Conservation (phyloP, 2,329 filamentous ascomycete genomes). For the Lasiodiplodia sp. region DNA sequence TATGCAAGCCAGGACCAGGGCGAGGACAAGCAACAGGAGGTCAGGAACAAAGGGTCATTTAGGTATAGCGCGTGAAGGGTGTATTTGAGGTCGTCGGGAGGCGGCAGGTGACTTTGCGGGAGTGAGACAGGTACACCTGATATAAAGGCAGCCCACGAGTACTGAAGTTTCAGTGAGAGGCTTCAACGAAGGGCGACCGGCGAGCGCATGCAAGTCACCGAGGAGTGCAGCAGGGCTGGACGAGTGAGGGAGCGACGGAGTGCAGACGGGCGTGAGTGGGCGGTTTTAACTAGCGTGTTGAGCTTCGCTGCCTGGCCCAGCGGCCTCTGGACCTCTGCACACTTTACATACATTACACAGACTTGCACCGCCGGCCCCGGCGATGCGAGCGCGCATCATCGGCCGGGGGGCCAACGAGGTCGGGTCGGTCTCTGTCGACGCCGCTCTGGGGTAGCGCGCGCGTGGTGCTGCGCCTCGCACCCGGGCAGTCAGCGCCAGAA, state of each 20-base stretch:
- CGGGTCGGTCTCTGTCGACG: slow-evolving; percentile 1
- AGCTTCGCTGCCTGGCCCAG: slow-evolving; percentile 21
- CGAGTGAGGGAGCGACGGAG: slow-evolving; percentile 5
- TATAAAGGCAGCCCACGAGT: slow-evolving; percentile 13
- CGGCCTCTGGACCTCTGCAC: neutral
- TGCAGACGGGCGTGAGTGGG: slow-evolving; percentile 1
- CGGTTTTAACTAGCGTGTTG: slow-evolving; percentile 18
- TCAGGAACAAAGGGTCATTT: slow-evolving; percentile 28
- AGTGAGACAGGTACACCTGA: slow-evolving; percentile 26
- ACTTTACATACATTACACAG: slow-evolving; percentile 22
- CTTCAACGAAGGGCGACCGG: neutral
- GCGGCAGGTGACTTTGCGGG: slow-evolving; percentile 19
- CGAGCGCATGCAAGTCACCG: slow-evolving; percentile 9
- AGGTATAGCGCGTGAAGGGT: slow-evolving; percentile 26
- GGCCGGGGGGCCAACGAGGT: slow-evolving; percentile 8
- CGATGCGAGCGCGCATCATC: slow-evolving; percentile 24
- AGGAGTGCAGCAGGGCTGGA: slow-evolving; percentile 18
- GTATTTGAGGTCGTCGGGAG: neutral
- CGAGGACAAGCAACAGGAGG: slow-evolving; percentile 8
- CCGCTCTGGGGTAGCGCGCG: neutral
- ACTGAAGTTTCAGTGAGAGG: slow-evolving; percentile 2
- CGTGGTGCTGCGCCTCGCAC: slow-evolving; percentile 25
- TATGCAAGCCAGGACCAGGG: slow-evolving; percentile 19
- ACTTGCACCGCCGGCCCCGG: slow-evolving; percentile 13
- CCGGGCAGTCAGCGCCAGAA: slow-evolving; percentile 16